A percentile compares a stretch with the other conserved stretches of the same genome.
Evolutionary conservation across 163 green algal species (phyloP).

Genomic region (Volvox carteri): DNA sequence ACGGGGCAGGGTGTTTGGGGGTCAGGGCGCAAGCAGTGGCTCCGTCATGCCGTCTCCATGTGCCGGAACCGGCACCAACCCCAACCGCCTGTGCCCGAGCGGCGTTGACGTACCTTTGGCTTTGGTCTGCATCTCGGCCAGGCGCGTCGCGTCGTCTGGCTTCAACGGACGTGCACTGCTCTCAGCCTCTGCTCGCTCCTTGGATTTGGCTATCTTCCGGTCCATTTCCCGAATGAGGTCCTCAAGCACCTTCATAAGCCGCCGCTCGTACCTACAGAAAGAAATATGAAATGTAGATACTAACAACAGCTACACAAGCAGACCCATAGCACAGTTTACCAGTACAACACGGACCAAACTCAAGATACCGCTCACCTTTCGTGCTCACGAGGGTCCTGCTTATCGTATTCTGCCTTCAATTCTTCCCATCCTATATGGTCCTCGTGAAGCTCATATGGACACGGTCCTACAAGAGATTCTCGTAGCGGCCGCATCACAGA

Average conservation of each 20-base stretch:
- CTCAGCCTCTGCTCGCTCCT: slow-evolving; percentile 86
- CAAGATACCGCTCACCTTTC: slow-evolving; percentile 65
- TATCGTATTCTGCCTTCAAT: slow-evolving; percentile 79
- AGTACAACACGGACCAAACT: background rate
- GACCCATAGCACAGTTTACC: too few species aligned
- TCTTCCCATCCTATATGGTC: slow-evolving; percentile 86
- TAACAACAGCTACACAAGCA: background rate
- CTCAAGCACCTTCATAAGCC: slow-evolving; percentile 80
- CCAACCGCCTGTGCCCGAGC: background rate
- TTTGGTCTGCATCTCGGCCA: slow-evolving; percentile 81
- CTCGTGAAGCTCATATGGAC: slow-evolving; percentile 83
- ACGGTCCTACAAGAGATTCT: slow-evolving; percentile 75
- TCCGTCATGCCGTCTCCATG: too few species aligned
- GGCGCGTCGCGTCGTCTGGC: slow-evolving; percentile 72
- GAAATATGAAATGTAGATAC: background rate
- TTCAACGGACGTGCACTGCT: slow-evolving; percentile 75
- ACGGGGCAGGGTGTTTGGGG: background rate
- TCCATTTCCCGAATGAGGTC: slow-evolving; percentile 89
- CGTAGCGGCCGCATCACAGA: too few species aligned
- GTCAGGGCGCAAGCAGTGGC: background rate
- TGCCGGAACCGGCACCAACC: too few species aligned
- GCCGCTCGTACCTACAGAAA: slow-evolving; percentile 77
- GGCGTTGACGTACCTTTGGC: slow-evolving; percentile 61
- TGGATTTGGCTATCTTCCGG: slow-evolving; percentile 84
- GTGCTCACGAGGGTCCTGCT: slow-evolving; percentile 75